Base-by-base conservation (phyloP, 805 yeast genomes). In the Hagleromyces aurorensis region DNA sequence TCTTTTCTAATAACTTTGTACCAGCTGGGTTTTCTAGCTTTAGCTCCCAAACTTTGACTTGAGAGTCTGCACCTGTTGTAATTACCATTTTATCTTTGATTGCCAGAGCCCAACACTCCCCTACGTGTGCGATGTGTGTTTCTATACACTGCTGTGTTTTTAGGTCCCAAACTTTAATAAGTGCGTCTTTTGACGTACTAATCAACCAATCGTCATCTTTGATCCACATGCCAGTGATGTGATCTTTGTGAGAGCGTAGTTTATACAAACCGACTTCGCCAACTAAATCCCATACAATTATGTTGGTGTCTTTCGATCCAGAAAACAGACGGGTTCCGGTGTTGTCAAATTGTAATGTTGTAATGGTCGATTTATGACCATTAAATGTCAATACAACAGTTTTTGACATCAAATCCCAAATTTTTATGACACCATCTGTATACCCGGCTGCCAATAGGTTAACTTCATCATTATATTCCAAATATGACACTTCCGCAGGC, bases 241-340 rank as follows among this genome's bases (percentile, higher is more conserved):
- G 82, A 43, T 85, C 89, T 52, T 81, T 78, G 55, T 91, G 98
- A 5, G 96, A 86, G 52, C 82, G 74, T 37, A 91, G 67, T 47
- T 89, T 79, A 61, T 72, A 82, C 19, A 89, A 59, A 8, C 99
- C 99, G 16, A 72, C 75, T 63, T 91, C 99, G 7, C 84, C 81
- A 10, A 91, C 87, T 32, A 91, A 69, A 61, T 91, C 99, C 99
- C 99, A 91, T 43, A 86, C 67, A 38, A 91, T 79, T 19, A 89
- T 73, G 32, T 72, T 65, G 4, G 96, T 70, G 56, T 91, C 99
- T 27, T 72, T 70, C 1, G 95, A 78, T 2, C 97, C 98, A 5
- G 94, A 81, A 18, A 78, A 70, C 11, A 91, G 62, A 38, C 91
- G 65, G 0, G 97, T 86, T 25, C 97, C 97, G 21, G 78, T 75